Evolutionary conservation across 805 yeast genomes (phyloP).

Genomic region (Starmerella floricola): DNA sequence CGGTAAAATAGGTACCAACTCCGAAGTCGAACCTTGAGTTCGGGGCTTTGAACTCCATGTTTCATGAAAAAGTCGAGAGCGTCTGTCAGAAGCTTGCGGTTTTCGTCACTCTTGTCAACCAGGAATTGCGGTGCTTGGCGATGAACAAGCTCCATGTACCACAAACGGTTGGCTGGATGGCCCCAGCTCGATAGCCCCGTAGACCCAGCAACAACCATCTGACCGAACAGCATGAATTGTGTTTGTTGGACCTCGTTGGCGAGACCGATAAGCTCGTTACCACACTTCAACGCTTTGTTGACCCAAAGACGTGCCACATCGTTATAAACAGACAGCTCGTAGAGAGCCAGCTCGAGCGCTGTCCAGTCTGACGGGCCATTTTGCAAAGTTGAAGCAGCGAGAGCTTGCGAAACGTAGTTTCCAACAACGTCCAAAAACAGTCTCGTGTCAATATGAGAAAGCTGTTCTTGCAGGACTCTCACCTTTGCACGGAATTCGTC

Average conservation of each 20-base stretch:
- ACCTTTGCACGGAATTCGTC: conserved; percentile 64
- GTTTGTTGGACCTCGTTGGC: conserved; percentile 8
- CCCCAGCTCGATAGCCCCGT: conserved; percentile 25
- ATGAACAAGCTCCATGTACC: conserved; percentile 73
- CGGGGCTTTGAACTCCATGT: conserved; percentile 66
- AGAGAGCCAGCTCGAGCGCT: conserved; percentile 73
- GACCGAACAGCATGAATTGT: conserved; percentile 32
- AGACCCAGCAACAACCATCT: conserved; percentile 16
- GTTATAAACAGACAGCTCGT: conserved; percentile 63
- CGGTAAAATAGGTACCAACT: conserved; percentile 85
- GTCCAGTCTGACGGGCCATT: conserved; percentile 43
- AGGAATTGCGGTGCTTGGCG: conserved; percentile 57
- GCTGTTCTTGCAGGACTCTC: conserved; percentile 72
- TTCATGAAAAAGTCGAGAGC: conserved; percentile 70
- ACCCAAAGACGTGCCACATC: conserved; percentile 38
- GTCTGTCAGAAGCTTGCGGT: conserved; percentile 37
- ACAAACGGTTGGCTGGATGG: conserved; percentile 72
- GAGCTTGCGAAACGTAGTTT: conserved; percentile 3
- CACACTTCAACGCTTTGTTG: conserved; percentile 12
- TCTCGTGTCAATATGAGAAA: conserved; percentile 48
- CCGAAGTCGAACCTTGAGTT: conserved; percentile 64
- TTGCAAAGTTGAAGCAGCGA: conserved; percentile 1
- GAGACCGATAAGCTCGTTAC: conserved; percentile 11
- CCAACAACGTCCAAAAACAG: conserved; percentile 26
- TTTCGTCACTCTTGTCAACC: conserved; percentile 22